Base-by-base conservation (phyloP, 2,329 filamentous ascomycete species). In the Phialophora tarda region DNA sequence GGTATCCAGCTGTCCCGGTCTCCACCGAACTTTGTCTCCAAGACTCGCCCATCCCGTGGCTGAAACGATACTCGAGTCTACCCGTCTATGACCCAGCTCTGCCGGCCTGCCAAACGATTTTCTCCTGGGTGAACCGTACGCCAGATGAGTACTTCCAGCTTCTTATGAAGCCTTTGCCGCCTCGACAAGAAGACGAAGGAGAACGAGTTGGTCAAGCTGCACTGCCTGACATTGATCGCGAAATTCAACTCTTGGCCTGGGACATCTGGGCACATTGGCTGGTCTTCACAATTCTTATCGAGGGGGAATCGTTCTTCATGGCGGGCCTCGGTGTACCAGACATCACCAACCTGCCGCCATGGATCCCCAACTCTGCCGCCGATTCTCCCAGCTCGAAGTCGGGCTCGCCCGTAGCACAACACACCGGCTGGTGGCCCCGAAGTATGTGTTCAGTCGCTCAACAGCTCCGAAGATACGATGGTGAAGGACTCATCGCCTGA, bases 181-280 rank as follows among this genome's bases (percentile, higher is more conserved):
- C 53, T 10, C 24, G 17, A 32, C 8, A 1, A 6, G 53, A 55
- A 21, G 3, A 3, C 23, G 11, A 10, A 21, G 23, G 11, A n/a
- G 28, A 24, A 17, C 17, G 14, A 11, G 4, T 1, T 11, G 53
- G 14, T 11, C 53, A 55, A n/a, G n/a, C n/a, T 17, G 55, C 14
- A 11, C 4, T n/a, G 44, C 30, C 38, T 12, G 30, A 56, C 7
- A 8, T 63, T 14, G 59, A 58, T 23, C 59, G 51, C 50, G 59
- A 54, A 24, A 66, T 66, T 14, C 59, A 66, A 21, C 30, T 56
- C n/a, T 50, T 66, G 48, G 64, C 64, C 12, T 66, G 64, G 64
- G 64, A 66, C 17, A 58, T 66, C 24, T 66, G 55, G 44, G 64
- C 59, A 23, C 64, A 66, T 26, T 66, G 64, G 64, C 59, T 66